Evolutionary conservation across 441 rosid genomes (phyloP).

Genomic region (Raphanus hybrid): DNA sequence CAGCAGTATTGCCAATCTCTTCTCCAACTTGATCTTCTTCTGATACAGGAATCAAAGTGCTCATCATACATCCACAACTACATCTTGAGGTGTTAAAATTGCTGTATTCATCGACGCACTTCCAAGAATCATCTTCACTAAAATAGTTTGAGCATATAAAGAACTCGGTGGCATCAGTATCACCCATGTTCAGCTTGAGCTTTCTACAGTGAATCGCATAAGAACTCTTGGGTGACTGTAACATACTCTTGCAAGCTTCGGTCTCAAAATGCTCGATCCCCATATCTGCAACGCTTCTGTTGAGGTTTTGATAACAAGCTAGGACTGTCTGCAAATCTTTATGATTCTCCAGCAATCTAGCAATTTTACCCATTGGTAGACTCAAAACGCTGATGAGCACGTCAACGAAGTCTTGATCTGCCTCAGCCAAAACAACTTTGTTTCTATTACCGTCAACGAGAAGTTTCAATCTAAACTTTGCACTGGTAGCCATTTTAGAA

Average conservation of each 20-base stretch:
- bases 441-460: slow-evolving; percentile 22
- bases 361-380: slow-evolving; percentile 3
- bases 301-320: slow-evolving; percentile 20
- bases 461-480: slow-evolving; percentile 22
- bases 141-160: background rate
- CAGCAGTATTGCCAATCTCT: background rate
- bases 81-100: slow-evolving; percentile 18
- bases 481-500: background rate
- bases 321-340: background rate
- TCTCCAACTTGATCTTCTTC: background rate
- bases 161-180: slow-evolving; percentile 9
- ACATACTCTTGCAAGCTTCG: slow-evolving; percentile 16
- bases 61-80: slow-evolving; percentile 12
- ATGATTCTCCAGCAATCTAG: background rate
- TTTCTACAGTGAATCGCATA: background rate
- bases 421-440: slow-evolving; percentile 30
- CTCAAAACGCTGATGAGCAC: slow-evolving; percentile 19
- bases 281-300: slow-evolving; percentile 11
- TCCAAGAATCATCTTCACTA: background rate
- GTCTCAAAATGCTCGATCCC: slow-evolving; percentile 2
- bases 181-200: slow-evolving; percentile 22
- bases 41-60: accelerated
- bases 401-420: slow-evolving; percentile 20
- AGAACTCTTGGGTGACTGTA: slow-evolving; percentile 2
- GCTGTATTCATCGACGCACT: background rate